These are phyloP conservation scores for Coniferiporia sulphurascens DNA, from an alignment of 1,284 basidiomycete species.

Conservation along the genomic window DNA sequence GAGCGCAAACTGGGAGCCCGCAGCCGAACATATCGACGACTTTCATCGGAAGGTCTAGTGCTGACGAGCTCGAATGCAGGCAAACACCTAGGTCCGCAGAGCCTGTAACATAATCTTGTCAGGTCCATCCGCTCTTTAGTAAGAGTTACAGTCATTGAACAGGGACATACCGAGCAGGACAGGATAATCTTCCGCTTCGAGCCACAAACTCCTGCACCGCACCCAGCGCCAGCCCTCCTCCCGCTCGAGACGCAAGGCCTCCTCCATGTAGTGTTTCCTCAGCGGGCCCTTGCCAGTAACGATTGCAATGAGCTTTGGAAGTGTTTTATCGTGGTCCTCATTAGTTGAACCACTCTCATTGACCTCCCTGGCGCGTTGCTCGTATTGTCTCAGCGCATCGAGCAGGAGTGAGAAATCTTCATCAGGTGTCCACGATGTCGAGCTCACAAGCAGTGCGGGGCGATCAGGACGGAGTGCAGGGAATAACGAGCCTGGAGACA, in stretches of 20 bases:
- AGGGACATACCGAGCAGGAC: conserved; percentile 60
- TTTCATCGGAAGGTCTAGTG: conserved; percentile 97
- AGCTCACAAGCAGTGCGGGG: conserved; percentile 85
- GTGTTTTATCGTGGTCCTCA: conserved; percentile 20
- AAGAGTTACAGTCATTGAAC: conserved; percentile 6
- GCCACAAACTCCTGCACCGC: conserved; percentile 81
- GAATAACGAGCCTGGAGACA: conserved; percentile 25
- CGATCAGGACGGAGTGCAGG: conserved; percentile 54
- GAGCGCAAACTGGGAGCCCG: conserved; percentile 87
- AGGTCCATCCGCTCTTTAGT: background rate
- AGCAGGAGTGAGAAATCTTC: conserved; percentile 91
- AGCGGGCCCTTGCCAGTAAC: conserved; percentile 93
- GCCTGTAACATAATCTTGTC: conserved; percentile 41
- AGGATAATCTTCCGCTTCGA: conserved; percentile 87
- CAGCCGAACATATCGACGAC: conserved; percentile 99
- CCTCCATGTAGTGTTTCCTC: conserved; percentile 66
- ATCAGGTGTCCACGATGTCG: conserved; percentile 97
- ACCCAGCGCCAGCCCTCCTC: conserved; percentile 70
- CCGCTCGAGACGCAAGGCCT: conserved; percentile 50
- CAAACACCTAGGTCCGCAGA: conserved; percentile 91
- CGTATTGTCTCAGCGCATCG: conserved; percentile 66
- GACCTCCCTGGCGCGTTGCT: conserved; percentile 47
- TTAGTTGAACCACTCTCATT: conserved; percentile 18
- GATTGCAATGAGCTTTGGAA: conserved; percentile 78
- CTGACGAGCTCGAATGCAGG: conserved; percentile 88